These are phyloP conservation scores for Torulaspora globosa DNA, from an alignment of 1,139 yeast species.

Conservation along the genomic window DNA sequence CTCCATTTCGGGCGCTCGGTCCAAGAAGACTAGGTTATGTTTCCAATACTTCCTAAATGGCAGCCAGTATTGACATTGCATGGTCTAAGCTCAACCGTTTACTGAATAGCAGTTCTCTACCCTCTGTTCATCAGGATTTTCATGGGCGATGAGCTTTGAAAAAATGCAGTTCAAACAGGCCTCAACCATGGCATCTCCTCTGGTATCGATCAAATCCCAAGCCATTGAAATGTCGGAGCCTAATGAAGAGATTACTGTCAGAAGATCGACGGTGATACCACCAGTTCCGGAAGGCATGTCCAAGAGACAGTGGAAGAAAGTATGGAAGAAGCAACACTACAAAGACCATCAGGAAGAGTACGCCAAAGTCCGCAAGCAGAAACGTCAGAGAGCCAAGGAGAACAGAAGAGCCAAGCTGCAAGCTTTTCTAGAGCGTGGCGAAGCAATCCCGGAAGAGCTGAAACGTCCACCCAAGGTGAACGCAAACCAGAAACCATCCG, in stretches of 20 bases:
- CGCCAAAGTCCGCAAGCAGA: constrained; percentile 48
- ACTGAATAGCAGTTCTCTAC: background rate
- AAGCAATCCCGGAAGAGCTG: constrained; percentile 38
- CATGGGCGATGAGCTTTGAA: constrained; percentile 11
- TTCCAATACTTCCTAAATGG: background rate
- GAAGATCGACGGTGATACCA: constrained; percentile 22
- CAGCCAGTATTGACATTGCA: background rate
- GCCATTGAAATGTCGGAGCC: constrained; percentile 8
- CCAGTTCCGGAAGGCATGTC: constrained; percentile 78
- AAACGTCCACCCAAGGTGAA: constrained; percentile 39
- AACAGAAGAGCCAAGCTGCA: constrained; percentile 39
- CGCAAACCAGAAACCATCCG: constrained; percentile 43
- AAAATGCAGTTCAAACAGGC: constrained; percentile 9
- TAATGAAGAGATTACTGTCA: constrained; percentile 7
- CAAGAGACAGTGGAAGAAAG: constrained; percentile 74
- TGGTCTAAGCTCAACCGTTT: background rate
- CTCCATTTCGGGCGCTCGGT: background rate
- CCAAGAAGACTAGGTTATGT: background rate
- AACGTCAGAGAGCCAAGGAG: constrained; percentile 45
- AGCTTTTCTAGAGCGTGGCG: constrained; percentile 38
- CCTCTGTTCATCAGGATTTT: constrained; percentile 3
- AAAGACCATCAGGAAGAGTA: constrained; percentile 62
- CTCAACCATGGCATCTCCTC: constrained; percentile 6
- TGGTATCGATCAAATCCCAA: background rate
- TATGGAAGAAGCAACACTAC: constrained; percentile 55